phyloP scores from a whole-genome alignment of 805 yeast species.

The Myxozyma melibiosi region DNA sequence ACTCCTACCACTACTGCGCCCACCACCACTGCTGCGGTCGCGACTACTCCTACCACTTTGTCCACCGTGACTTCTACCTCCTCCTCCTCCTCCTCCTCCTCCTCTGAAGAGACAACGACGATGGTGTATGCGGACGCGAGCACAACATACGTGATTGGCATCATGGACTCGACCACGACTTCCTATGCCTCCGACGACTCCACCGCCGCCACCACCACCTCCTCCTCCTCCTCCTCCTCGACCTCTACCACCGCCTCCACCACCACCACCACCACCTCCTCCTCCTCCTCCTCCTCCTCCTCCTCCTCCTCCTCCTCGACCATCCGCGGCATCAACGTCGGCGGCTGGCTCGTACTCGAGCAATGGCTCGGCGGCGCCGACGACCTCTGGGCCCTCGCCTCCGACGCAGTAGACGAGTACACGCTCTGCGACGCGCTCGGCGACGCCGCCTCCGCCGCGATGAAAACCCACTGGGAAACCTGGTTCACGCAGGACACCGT shows the following conservation, averaged over 20 bases:
- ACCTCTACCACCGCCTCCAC: neutral
- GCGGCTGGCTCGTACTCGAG: conserved; percentile 90
- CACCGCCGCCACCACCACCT: neutral
- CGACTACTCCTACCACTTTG: neutral
- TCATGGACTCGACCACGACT: conserved; percentile 9
- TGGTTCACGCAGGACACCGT: conserved; percentile 78
- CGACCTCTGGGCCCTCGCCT: conserved; percentile 61
- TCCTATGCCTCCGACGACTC: neutral
- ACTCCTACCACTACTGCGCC: neutral
- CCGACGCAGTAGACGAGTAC: conserved; percentile 80
- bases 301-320: neutral
- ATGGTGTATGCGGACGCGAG: conserved; percentile 7
- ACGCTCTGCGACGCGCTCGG: conserved; percentile 67
- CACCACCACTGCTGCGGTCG: neutral
- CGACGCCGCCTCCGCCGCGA: conserved; percentile 53
- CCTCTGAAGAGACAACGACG: neutral
- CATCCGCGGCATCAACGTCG: conserved; percentile 60
- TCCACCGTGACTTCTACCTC: neutral
- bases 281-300: neutral
- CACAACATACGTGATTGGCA: conserved; percentile 3
- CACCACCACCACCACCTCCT: neutral
- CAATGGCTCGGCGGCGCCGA: conserved; percentile 46
- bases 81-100: neutral
- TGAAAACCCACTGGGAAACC: conserved; percentile 72
- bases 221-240: neutral